Evolutionary conservation across 2,329 filamentous ascomycete species (phyloP).

Genomic region (Xylariomycetidae sp.): DNA sequence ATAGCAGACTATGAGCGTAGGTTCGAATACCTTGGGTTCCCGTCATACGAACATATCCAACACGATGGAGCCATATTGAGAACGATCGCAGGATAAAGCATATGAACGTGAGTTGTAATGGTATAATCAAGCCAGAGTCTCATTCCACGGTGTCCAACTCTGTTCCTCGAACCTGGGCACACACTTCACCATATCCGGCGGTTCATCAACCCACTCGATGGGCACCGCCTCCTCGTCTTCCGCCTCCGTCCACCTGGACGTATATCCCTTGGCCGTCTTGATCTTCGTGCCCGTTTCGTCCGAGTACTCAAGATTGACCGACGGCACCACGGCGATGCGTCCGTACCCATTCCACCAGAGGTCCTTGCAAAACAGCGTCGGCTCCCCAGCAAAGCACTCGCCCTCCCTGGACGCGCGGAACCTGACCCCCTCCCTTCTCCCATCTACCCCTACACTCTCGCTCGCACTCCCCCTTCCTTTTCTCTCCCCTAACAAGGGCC

Average conservation of each 20-base stretch:
- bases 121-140: constrained; percentile 12
- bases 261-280: constrained; percentile 45
- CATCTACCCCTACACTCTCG: neutral
- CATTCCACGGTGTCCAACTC: constrained; percentile 36
- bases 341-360: constrained; percentile 44
- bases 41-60: too few relatives aligned
- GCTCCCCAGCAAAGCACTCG: constrained; percentile 51
- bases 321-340: constrained; percentile 50
- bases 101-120: neutral
- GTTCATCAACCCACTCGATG: constrained; percentile 36
- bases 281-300: constrained; percentile 37
- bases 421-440: constrained; percentile 26
- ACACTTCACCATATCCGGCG: constrained; percentile 42
- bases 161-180: constrained; percentile 37
- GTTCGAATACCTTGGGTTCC: too few relatives aligned
- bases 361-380: constrained; percentile 48
- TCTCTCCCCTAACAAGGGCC: constrained; percentile 32
- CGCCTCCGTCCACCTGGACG: constrained; percentile 26
- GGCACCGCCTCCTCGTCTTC: constrained; percentile 22
- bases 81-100: neutral
- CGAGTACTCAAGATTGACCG: constrained; percentile 49
- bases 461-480: neutral
- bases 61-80: too few relatives aligned
- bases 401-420: constrained; percentile 35
- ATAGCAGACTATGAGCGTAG: too few relatives aligned